Conservation (phyloP, 805 yeast species). For the Barnettozyma populi region DNA sequence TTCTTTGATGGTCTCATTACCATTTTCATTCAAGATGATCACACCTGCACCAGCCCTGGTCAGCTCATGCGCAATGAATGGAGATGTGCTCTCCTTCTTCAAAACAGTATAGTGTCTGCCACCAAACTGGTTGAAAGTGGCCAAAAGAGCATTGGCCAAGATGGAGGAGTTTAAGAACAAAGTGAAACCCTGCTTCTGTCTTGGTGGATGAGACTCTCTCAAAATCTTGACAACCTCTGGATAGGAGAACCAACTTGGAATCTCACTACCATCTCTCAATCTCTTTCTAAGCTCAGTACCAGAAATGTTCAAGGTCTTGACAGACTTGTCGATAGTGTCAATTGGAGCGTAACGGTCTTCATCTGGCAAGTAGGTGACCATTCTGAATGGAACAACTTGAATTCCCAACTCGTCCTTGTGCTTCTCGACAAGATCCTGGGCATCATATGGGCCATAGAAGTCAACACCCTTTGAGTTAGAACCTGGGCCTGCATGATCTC, state of each 20-base stretch:
- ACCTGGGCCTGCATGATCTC: constrained; percentile 99
- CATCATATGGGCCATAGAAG: constrained; percentile 96
- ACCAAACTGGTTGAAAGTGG: constrained; percentile 82
- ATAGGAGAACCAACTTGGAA: constrained; percentile 96
- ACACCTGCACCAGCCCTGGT: constrained; percentile 92
- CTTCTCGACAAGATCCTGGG: constrained; percentile 80
- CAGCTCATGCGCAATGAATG: constrained; percentile 67
- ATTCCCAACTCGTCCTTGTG: constrained; percentile 75
- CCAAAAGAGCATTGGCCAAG: constrained; percentile 77
- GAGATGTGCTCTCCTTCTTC: constrained; percentile 39
- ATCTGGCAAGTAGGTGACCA: constrained; percentile 94
- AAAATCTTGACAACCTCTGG: constrained; percentile 91
- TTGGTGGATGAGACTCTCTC: constrained; percentile 90
- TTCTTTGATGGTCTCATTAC: constrained; percentile 4
- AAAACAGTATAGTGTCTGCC: constrained; percentile 65
- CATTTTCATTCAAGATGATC: constrained; percentile 43
- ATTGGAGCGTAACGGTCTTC: constrained; percentile 93
- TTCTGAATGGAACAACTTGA: constrained; percentile 91
- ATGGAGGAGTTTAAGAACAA: constrained; percentile 59
- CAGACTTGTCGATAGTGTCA: constrained; percentile 77
- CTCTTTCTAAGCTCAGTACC: constrained; percentile 93
- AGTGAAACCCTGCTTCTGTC: constrained; percentile 84
- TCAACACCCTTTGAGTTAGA: constrained; percentile 82
- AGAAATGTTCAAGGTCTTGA: constrained; percentile 82
- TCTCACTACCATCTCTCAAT: constrained; percentile 77